phyloP scores from a whole-genome alignment of 2,329 filamentous ascomycete genomes.

The Apiospora pterosperma region DNA sequence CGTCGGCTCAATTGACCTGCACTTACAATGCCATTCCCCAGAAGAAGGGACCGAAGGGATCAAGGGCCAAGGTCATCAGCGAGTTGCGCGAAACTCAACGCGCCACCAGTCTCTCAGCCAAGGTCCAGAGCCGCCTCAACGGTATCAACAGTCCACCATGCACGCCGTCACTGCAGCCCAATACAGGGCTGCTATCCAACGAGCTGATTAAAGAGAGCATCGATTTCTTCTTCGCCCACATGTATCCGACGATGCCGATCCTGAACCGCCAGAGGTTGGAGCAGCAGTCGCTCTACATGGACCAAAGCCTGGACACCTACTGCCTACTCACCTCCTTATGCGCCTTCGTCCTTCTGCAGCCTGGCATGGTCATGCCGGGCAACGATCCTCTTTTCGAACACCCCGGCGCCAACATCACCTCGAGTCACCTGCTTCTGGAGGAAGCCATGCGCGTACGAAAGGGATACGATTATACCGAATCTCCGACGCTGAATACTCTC shows the following conservation, averaged over 20 bases:
- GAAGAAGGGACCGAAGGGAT: constrained; percentile 75
- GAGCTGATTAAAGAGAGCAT: constrained; percentile 65
- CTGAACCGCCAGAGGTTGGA: constrained; percentile 57
- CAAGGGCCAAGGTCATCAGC: constrained; percentile 71
- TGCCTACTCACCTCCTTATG: constrained; percentile 63
- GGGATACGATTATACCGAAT: constrained; percentile 57
- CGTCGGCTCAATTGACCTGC: constrained; percentile 62
- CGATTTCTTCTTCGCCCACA: constrained; percentile 65
- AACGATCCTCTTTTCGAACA: constrained; percentile 55
- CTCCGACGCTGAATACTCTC: constrained; percentile 53
- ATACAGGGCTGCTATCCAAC: constrained; percentile 56
- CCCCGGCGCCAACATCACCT: constrained; percentile 58
- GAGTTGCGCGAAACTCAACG: constrained; percentile 68
- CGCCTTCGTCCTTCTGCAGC: constrained; percentile 67
- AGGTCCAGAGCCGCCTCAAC: constrained; percentile 58
- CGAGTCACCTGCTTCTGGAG: constrained; percentile 64
- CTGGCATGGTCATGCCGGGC: constrained; percentile 59
- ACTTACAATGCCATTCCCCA: constrained; percentile 73
- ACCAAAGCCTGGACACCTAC: constrained; percentile 60
- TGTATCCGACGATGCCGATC: constrained; percentile 63
- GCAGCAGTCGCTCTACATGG: constrained; percentile 56
- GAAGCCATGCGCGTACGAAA: constrained; percentile 65
- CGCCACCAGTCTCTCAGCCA: constrained; percentile 60
- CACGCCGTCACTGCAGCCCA: constrained; percentile 48
- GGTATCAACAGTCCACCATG: constrained; percentile 47